These are phyloP conservation scores for Phytopythium mirpurense DNA, from an alignment of 352 stramenopile genomes.

Conservation along the genomic window DNA sequence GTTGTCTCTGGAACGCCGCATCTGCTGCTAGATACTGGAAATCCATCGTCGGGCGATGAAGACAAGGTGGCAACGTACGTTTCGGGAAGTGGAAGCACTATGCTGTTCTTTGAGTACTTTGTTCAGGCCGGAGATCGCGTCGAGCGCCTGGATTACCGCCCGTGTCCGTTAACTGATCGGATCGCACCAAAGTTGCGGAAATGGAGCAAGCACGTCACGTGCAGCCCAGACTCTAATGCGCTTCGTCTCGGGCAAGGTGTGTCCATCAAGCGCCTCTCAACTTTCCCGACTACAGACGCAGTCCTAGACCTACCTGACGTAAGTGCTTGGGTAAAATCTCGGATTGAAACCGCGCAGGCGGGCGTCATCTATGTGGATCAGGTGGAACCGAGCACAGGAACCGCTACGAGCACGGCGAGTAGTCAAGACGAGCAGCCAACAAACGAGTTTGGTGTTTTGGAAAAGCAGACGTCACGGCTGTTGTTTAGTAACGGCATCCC, in stretches of 20 bases:
- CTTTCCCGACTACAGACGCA: slow-evolving; percentile 35
- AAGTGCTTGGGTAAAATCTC: slow-evolving; percentile 49
- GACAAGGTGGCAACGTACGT: slow-evolving; percentile 28
- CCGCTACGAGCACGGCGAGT: background rate
- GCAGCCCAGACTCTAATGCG: slow-evolving; percentile 31
- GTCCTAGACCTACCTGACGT: slow-evolving; percentile 60
- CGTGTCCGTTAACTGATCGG: slow-evolving; percentile 32
- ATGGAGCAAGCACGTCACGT: slow-evolving; percentile 52
- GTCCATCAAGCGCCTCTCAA: slow-evolving; percentile 42
- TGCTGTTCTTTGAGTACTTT: slow-evolving; percentile 48
- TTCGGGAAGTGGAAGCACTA: slow-evolving; percentile 30
- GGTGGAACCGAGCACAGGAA: slow-evolving; percentile 30
- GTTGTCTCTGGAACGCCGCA: slow-evolving; percentile 35
- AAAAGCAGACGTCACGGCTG: slow-evolving; percentile 14
- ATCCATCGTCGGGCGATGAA: slow-evolving; percentile 5
- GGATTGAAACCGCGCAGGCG: slow-evolving; percentile 26
- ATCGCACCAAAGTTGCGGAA: slow-evolving; percentile 17
- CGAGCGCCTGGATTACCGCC: slow-evolving; percentile 59
- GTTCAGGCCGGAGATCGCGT: slow-evolving; percentile 41
- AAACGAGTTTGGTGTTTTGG: background rate
- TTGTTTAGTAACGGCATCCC: slow-evolving; percentile 71
- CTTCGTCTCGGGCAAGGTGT: slow-evolving; percentile 33
- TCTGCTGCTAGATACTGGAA: slow-evolving; percentile 29
- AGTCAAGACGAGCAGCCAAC: background rate
- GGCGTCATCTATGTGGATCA: slow-evolving; percentile 45